Percentiles rank a stretch among this genome's conserved stretches.
phyloP scores from a whole-genome alignment of 345 rosid genomes.

The Aquilaria yunnanensis region DNA sequence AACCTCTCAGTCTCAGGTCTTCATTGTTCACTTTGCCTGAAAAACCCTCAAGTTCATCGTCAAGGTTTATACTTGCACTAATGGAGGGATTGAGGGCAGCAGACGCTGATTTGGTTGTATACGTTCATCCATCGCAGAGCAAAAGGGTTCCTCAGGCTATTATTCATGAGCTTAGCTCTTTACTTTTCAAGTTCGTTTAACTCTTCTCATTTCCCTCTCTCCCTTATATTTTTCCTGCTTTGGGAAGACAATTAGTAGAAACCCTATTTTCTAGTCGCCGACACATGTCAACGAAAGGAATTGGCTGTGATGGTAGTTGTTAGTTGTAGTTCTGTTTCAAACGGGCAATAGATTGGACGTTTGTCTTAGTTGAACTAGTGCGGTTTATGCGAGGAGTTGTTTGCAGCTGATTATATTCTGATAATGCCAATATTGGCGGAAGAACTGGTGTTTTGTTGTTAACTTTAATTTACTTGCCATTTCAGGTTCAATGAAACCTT shows the following conservation, averaged over 20 bases:
- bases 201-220: background rate
- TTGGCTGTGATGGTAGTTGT: no score
- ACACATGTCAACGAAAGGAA: no score
- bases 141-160: constrained; percentile 43
- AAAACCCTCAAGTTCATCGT: background rate
- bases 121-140: constrained; percentile 58
- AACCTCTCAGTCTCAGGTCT: no score
- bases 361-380: no score
- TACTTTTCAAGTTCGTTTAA: constrained; percentile 60
- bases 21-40: background rate
- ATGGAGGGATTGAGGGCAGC: constrained; percentile 74
- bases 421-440: no score
- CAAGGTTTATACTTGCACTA: background rate
- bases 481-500: constrained; percentile 59
- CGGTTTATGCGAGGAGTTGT: background rate
- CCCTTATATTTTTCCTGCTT: background rate
- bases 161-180: constrained; percentile 61
- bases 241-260: no score
- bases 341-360: no score
- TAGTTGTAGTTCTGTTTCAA: background rate
- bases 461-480: background rate
- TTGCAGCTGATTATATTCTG: no score
- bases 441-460: background rate
- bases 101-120: constrained; percentile 46
- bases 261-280: no score